Percentiles rank a stretch among this genome's conserved stretches.
Evolutionary conservation across 805 yeast species (phyloP).

Genomic region (Candida vartiovaarae): DNA sequence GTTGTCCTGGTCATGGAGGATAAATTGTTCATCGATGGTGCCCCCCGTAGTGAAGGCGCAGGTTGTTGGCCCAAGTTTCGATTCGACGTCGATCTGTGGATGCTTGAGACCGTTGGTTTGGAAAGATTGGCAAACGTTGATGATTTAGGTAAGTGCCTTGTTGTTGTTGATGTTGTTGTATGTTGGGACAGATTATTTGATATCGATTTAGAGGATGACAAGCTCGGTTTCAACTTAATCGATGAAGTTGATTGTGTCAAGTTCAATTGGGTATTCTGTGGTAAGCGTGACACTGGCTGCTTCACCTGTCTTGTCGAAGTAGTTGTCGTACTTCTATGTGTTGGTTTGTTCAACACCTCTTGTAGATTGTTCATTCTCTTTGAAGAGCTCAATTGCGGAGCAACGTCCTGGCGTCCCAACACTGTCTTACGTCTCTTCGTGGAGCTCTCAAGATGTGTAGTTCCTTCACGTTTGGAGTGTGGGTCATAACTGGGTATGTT

Average conservation of each 20-base stretch:
- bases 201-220: slow-evolving; percentile 8
- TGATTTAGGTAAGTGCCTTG: slow-evolving; percentile 15
- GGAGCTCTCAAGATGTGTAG: slow-evolving; percentile 10
- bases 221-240: slow-evolving; percentile 1
- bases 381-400: slow-evolving; percentile 3
- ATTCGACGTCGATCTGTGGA: slow-evolving; percentile 15
- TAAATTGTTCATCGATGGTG: background rate
- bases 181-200: slow-evolving; percentile 8
- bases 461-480: slow-evolving; percentile 16
- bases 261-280: background rate
- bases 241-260: slow-evolving; percentile 5
- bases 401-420: slow-evolving; percentile 10
- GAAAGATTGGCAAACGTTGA: slow-evolving; percentile 14
- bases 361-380: slow-evolving; percentile 9
- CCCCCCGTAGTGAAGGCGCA: slow-evolving; percentile 1
- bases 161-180: slow-evolving; percentile 1
- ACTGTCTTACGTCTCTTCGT: slow-evolving; percentile 22
- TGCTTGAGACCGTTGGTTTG: slow-evolving; percentile 18
- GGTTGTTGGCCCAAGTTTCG: slow-evolving; percentile 9
- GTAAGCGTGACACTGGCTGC: background rate
- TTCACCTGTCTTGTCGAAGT: slow-evolving; percentile 1
- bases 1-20: slow-evolving; percentile 3
- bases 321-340: background rate
- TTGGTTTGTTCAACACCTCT: slow-evolving; percentile 1
- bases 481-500: slow-evolving; percentile 20